These are phyloP conservation scores for Paraleonurus japonicus DNA, from an alignment of 257 asterid species.

Conservation along the genomic window DNA sequence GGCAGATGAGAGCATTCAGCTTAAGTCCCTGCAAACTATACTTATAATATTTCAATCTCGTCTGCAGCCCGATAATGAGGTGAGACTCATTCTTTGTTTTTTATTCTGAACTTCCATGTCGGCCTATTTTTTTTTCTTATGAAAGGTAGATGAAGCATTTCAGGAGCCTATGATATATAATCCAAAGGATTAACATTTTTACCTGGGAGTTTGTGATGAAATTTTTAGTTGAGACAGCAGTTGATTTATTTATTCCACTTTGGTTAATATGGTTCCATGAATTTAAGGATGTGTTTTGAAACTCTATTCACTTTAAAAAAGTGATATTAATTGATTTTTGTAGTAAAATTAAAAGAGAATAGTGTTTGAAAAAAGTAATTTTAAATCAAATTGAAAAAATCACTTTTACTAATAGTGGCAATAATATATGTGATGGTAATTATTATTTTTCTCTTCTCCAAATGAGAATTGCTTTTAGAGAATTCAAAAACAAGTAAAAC, in stretches of 20 bases:
- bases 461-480: too few species aligned
- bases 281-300: too few species aligned
- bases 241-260: conserved; percentile 2
- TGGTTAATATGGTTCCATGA: conserved; percentile 13
- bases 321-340: too few species aligned
- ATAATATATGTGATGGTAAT: too few species aligned
- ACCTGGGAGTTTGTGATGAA: conserved; percentile 8
- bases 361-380: too few species aligned
- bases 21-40: conserved; percentile 91
- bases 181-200: background rate
- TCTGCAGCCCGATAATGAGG: conserved; percentile 93
- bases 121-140: conserved; percentile 10
- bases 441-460: too few species aligned
- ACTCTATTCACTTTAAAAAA: too few species aligned
- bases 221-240: background rate
- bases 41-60: conserved; percentile 87
- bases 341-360: too few species aligned
- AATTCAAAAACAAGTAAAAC: too few species aligned
- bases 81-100: conserved; percentile 27
- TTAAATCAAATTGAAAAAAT: too few species aligned
- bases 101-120: conserved; percentile 17
- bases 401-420: too few species aligned
- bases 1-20: conserved; percentile 90
- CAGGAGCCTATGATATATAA: conserved; percentile 1
- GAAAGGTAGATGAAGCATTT: conserved; percentile 26